Percentiles rank a stretch among this genome's conserved stretches.
Conservation (phyloP, 331 rosid species). For the Pyracantha coccinea region DNA sequence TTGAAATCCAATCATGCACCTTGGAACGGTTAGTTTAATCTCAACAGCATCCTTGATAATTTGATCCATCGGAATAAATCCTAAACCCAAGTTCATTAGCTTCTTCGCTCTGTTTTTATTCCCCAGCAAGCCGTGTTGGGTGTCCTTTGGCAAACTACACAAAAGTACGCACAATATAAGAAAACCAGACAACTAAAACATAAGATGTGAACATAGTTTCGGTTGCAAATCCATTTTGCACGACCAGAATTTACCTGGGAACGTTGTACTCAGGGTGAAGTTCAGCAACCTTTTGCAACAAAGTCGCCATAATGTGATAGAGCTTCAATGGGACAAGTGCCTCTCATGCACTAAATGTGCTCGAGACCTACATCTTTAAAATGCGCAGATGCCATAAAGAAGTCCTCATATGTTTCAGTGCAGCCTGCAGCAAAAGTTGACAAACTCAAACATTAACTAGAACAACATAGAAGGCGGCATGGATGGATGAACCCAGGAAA, state of each 20-base stretch:
- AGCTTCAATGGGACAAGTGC: constrained; percentile 64
- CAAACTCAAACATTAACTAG: too few relatives aligned
- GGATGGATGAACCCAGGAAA: too few relatives aligned
- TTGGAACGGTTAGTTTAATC: background rate
- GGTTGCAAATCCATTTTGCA: background rate
- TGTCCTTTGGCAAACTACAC: constrained; percentile 47
- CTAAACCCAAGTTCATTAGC: constrained; percentile 58
- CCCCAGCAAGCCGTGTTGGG: constrained; percentile 58
- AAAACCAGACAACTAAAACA: background rate
- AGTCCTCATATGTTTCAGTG: constrained; percentile 46
- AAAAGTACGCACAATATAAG: background rate
- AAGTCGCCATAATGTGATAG: constrained; percentile 75
- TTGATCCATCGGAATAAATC: constrained; percentile 63
- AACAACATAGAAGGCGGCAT: too few relatives aligned
- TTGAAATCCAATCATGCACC: too few relatives aligned
- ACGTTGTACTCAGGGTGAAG: constrained; percentile 67
- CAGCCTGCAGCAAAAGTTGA: constrained; percentile 41
- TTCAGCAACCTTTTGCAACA: constrained; percentile 63
- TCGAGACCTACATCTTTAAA: constrained; percentile 86
- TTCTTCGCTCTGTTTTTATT: constrained; percentile 46
- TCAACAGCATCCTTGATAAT: constrained; percentile 76
- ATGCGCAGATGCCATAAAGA: constrained; percentile 66
- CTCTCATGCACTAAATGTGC: constrained; percentile 91
- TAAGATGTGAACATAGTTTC: background rate
- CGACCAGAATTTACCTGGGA: constrained; percentile 35